phyloP scores from a whole-genome alignment of 352 stramenopile genomes.

The Pythium volutum region DNA sequence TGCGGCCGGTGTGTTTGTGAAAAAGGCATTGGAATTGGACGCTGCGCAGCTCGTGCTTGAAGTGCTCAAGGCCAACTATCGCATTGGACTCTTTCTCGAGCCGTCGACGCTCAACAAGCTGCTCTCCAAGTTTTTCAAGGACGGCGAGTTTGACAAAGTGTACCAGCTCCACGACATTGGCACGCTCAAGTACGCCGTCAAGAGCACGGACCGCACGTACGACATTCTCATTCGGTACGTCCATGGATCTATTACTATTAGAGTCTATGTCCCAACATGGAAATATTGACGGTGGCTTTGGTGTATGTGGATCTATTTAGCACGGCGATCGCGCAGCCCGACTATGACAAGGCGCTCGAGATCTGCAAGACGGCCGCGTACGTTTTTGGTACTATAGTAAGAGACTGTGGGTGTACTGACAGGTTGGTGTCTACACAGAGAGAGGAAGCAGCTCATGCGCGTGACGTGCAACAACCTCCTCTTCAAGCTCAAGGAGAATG shows the following conservation, averaged over 20 bases:
- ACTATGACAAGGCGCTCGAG: conserved; percentile 69
- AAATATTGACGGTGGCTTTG: not conserved
- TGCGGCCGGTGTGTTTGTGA: conserved; percentile 73
- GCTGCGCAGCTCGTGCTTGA: conserved; percentile 69
- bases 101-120: conserved; percentile 81
- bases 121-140: conserved; percentile 78
- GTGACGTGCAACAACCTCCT: conserved; percentile 87
- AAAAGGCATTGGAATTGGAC: conserved; percentile 81
- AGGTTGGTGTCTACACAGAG: no score
- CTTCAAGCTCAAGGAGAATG: conserved; percentile 83
- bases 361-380: conserved; percentile 76
- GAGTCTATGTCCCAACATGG: no score
- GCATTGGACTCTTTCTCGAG: conserved; percentile 79
- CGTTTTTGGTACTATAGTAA: no score
- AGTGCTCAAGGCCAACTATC: conserved; percentile 79
- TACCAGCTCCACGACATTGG: conserved; percentile 76
- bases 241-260: not conserved
- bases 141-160: conserved; percentile 76
- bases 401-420: no score
- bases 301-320: conserved; percentile 14
- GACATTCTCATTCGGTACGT: conserved; percentile 76
- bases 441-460: conserved; percentile 71
- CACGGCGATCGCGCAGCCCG: conserved; percentile 66
- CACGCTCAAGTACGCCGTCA: conserved; percentile 77
- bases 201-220: conserved; percentile 80